Evolutionary conservation across 78 protist genomes (phyloP).

Genomic region (Cavenderia fasciculata): DNA sequence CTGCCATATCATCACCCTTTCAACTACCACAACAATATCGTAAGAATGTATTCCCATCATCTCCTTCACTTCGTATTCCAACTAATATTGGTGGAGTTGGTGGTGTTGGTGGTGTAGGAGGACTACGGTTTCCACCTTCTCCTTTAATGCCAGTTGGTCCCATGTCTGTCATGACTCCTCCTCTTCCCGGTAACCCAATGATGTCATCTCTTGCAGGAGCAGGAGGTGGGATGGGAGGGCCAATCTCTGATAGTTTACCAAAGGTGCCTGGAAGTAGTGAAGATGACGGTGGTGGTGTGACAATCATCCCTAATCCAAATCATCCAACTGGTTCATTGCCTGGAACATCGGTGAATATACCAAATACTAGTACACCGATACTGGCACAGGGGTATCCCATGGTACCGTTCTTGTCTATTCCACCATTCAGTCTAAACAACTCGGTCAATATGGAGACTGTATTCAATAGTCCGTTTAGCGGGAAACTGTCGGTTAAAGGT

Average conservation of each 20-base stretch:
- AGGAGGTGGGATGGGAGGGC: background rate
- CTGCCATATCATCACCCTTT: background rate
- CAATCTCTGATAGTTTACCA: background rate
- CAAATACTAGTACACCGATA: background rate
- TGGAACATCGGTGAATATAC: background rate
- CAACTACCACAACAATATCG: slow-evolving; percentile 6
- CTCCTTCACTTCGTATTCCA: background rate
- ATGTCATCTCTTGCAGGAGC: background rate
- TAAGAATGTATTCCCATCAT: slow-evolving; percentile 11
- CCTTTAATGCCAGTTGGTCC: slow-evolving; percentile 3
- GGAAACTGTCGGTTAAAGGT: slow-evolving; percentile 48
- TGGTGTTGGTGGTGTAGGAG: background rate
- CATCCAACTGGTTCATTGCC: background rate
- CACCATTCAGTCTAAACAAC: slow-evolving; percentile 12
- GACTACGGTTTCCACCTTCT: background rate
- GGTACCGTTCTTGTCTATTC: slow-evolving; percentile 26
- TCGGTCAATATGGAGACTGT: slow-evolving; percentile 54
- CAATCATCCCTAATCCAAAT: too few relatives aligned
- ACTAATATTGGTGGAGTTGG: background rate
- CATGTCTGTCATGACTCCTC: background rate
- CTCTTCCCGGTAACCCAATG: background rate
- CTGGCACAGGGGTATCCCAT: background rate
- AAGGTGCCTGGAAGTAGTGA: too few relatives aligned
- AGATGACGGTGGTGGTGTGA: too few relatives aligned
- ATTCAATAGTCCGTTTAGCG: slow-evolving; percentile 63